phyloP scores from a whole-genome alignment of 257 asterid species.

The Solanum lycopersicoides region DNA sequence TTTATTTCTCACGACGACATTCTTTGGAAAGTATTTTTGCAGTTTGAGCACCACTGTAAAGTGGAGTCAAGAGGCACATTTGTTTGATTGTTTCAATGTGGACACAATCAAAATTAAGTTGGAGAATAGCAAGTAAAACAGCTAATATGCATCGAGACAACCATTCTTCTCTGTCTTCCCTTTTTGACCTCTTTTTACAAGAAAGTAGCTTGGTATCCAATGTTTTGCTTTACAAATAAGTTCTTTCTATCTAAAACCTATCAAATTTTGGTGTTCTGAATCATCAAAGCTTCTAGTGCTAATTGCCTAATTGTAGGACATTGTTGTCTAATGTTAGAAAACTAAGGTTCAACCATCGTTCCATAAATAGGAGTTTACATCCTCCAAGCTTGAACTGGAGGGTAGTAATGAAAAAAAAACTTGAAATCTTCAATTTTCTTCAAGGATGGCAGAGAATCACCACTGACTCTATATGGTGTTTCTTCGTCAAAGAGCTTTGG shows the following conservation, averaged over 20 bases:
- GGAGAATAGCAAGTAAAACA: background rate
- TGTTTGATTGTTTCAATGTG: background rate
- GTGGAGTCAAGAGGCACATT: background rate
- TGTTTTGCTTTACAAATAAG: background rate
- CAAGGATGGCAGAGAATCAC: constrained; percentile 32
- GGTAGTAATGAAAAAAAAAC: background rate
- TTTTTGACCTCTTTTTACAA: background rate
- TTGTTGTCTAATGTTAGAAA: background rate
- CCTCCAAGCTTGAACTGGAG: background rate
- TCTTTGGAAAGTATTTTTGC: background rate
- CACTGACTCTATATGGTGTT: constrained; percentile 31
- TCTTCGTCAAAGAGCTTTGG: constrained; percentile 39
- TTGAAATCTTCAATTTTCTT: constrained; percentile 27
- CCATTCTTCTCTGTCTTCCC: background rate
- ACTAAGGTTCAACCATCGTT: background rate
- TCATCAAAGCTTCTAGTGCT: background rate
- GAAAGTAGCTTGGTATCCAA: background rate
- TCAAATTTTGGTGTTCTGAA: background rate
- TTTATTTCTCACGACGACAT: background rate
- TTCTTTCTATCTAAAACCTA: background rate
- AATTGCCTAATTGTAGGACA: background rate
- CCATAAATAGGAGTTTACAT: background rate
- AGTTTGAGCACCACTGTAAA: background rate
- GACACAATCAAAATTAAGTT: background rate
- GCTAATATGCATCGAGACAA: background rate